These are phyloP conservation scores for Lentinus brumalis DNA, from an alignment of 768 basidiomycete species.

Conservation along the genomic window DNA sequence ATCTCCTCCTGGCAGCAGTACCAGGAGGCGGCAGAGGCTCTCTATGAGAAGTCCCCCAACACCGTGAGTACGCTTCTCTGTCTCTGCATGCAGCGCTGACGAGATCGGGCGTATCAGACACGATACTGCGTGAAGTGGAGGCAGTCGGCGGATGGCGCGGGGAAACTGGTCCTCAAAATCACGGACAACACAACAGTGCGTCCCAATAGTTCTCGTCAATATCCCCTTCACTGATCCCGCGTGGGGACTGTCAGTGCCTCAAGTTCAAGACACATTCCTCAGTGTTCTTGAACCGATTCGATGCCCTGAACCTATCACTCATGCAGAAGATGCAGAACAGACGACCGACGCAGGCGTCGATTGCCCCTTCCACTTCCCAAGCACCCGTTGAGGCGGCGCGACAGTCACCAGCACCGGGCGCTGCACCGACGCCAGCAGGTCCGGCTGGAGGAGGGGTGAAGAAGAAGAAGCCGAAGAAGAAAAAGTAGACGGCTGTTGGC, in stretches of 20 bases:
- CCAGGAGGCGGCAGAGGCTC: slow-evolving; percentile 84
- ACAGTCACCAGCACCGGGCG: slow-evolving; percentile 2
- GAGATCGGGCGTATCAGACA: slow-evolving; percentile 50
- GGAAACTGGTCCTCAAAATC: slow-evolving; percentile 89
- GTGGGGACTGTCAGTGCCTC: slow-evolving; percentile 63
- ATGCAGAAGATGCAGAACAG: slow-evolving; percentile 85
- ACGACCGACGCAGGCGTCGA: slow-evolving; percentile 21
- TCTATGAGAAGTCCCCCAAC: slow-evolving; percentile 80
- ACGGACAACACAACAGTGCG: slow-evolving; percentile 88
- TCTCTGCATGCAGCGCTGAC: background rate
- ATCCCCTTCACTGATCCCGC: background rate
- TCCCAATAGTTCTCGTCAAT: slow-evolving; percentile 18
- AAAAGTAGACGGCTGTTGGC: slow-evolving; percentile 46
- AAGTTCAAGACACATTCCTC: slow-evolving; percentile 96
- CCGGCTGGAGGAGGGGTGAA: slow-evolving; percentile 63
- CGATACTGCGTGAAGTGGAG: slow-evolving; percentile 94
- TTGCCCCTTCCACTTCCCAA: slow-evolving; percentile 12
- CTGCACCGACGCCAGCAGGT: slow-evolving; percentile 35
- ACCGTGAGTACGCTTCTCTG: slow-evolving; percentile 50
- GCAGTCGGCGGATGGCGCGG: slow-evolving; percentile 55
- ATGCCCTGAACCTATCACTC: slow-evolving; percentile 82
- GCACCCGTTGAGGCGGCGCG: slow-evolving; percentile 1
- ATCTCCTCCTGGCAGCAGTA: slow-evolving; percentile 89
- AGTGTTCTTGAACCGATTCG: slow-evolving; percentile 95
- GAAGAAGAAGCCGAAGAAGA: slow-evolving; percentile 86